phyloP scores from a whole-genome alignment of 2,329 filamentous ascomycete genomes.

The Dothistroma pini region DNA sequence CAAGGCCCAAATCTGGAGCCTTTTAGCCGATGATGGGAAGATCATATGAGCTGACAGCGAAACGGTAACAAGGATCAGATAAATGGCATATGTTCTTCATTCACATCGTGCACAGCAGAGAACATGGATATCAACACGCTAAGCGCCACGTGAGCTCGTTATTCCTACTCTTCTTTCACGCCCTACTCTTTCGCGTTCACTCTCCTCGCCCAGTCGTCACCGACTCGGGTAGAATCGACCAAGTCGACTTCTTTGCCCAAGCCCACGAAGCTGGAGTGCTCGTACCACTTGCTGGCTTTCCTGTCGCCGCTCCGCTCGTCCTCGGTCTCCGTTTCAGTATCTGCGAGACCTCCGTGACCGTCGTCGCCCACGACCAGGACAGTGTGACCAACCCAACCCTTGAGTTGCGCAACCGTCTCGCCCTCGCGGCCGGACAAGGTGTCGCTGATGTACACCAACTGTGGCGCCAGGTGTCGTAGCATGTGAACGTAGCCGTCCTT shows the following conservation, averaged over 20 bases:
- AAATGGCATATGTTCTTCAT: background rate
- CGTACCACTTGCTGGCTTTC: constrained; percentile 66
- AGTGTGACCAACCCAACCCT: constrained; percentile 60
- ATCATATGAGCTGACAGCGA: background rate
- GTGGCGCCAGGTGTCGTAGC: constrained; percentile 77
- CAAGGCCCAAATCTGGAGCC: background rate
- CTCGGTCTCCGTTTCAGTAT: constrained; percentile 70
- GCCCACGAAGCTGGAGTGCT: constrained; percentile 74
- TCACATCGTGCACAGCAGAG: constrained; percentile 5
- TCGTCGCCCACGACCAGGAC: constrained; percentile 65
- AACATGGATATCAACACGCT: constrained; percentile 6
- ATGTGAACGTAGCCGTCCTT: constrained; percentile 81
- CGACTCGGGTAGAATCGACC: constrained; percentile 75
- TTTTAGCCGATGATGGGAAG: background rate
- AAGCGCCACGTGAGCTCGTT: background rate
- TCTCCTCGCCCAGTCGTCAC: constrained; percentile 82
- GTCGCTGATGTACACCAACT: constrained; percentile 81
- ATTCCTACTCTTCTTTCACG: background rate
- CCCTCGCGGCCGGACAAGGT: constrained; percentile 66
- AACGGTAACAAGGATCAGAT: background rate
- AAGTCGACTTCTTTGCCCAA: constrained; percentile 83
- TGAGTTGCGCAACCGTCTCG: constrained; percentile 64
- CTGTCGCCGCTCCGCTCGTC: constrained; percentile 46
- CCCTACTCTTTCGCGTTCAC: constrained; percentile 58
- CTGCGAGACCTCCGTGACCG: constrained; percentile 73